These are phyloP conservation scores for Tuber umbilicatum DNA, from an alignment of 495 filamentous ascomycete genomes.

Conservation along the genomic window DNA sequence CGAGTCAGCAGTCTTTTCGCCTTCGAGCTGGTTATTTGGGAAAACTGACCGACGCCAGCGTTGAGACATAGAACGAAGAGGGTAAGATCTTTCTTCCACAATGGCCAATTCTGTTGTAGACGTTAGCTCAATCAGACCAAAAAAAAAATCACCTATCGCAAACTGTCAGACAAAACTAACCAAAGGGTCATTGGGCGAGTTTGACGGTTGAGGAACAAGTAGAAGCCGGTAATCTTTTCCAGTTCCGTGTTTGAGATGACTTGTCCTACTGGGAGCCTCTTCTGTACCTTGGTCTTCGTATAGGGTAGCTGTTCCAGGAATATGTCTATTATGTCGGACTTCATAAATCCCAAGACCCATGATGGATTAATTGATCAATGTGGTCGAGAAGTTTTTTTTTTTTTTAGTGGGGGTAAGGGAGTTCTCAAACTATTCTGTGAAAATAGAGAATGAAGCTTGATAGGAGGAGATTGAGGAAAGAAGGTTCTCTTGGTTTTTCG, in stretches of 20 bases:
- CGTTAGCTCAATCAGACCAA: conserved; percentile 25
- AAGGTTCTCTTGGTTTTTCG: not conserved
- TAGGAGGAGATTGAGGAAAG: not conserved
- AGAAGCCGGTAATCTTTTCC: conserved; percentile 48
- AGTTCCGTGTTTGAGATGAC: conserved; percentile 48
- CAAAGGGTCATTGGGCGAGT: conserved; percentile 53
- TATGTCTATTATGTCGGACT: conserved; percentile 45
- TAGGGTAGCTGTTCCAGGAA: conserved; percentile 48
- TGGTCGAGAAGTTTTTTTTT: not conserved
- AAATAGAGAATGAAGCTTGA: not conserved
- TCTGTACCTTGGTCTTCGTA: conserved; percentile 39
- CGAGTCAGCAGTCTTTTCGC: not conserved
- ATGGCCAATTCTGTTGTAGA: conserved; percentile 47
- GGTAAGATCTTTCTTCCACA: conserved; percentile 52
- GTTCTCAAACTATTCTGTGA: not conserved
- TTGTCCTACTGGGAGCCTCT: conserved; percentile 13
- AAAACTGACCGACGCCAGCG: conserved; percentile 46
- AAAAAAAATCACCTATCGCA: conserved; percentile 7
- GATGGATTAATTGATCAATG: not conserved
- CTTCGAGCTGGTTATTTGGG: not conserved
- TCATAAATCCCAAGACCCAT: conserved; percentile 48
- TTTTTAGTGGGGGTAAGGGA: no score
- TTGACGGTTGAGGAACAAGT: conserved; percentile 52
- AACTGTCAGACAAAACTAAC: conserved; percentile 30
- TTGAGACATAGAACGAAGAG: conserved; percentile 52